A percentile compares a stretch with the other conserved stretches of the same genome.
Conservation (phyloP, 164 flowering plant species). For the Echeveria elegans region DNA sequence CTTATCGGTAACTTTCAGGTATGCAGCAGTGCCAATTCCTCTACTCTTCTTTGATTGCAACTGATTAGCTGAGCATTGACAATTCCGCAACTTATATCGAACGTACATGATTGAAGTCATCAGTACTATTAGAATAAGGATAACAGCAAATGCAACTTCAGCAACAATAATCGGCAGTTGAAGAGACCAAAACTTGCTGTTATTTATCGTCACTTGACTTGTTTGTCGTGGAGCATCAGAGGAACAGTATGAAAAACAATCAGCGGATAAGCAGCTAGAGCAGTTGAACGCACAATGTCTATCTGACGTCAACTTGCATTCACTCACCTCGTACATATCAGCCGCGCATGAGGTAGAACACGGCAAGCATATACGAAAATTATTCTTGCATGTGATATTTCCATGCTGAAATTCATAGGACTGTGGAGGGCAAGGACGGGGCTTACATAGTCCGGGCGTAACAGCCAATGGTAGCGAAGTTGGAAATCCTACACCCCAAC, state of each 20-base stretch:
- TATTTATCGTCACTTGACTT: conserved; percentile 15
- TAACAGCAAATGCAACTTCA: conserved; percentile 59
- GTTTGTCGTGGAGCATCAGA: conserved; percentile 10
- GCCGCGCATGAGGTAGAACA: conserved; percentile 54
- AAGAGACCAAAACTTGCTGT: conserved; percentile 41
- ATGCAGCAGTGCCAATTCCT: conserved; percentile 21
- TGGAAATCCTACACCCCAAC: conserved; percentile 85
- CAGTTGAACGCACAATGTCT: conserved; percentile 63
- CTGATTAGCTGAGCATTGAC: conserved; percentile 33
- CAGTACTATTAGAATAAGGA: conserved; percentile 45
- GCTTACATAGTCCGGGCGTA: conserved; percentile 59
- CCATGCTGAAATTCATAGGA: conserved; percentile 39
- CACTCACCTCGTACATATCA: conserved; percentile 48
- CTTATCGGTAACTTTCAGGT: conserved; percentile 36
- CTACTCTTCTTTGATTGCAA: conserved; percentile 23
- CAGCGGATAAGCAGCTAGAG: conserved; percentile 46
- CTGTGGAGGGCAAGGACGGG: conserved; percentile 45
- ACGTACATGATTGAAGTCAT: conserved; percentile 54
- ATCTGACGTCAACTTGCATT: conserved; percentile 42
- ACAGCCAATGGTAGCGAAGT: conserved; percentile 70
- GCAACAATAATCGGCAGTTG: conserved; percentile 67
- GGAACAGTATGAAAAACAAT: conserved; percentile 59
- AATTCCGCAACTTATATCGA: conserved; percentile 58
- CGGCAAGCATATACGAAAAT: conserved; percentile 55
- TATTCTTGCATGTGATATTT: conserved; percentile 39